phyloP scores from a whole-genome alignment of 495 filamentous ascomycete species.

The Penicillium malachiteum region DNA sequence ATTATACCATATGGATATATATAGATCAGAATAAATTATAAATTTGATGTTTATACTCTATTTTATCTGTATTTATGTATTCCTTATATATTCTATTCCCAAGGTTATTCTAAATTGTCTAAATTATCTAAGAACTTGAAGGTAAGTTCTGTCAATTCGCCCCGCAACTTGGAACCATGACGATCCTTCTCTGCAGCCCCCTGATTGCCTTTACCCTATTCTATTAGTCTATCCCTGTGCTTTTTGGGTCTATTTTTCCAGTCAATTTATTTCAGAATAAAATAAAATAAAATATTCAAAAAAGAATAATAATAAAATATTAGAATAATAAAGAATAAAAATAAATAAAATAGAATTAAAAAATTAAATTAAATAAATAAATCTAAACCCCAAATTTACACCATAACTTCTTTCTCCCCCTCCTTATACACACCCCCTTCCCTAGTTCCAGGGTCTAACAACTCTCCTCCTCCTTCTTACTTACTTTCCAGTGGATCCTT shows the following conservation, averaged over 20 bases:
- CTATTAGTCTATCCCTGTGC: background rate
- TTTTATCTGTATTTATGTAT: constrained; percentile 1
- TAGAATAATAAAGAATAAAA: background rate
- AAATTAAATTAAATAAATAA: background rate
- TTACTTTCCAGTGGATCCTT: constrained; percentile 2
- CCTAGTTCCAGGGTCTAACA: background rate
- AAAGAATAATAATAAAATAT: constrained; percentile 2
- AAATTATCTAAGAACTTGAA: no score
- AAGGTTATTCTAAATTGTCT: no score
- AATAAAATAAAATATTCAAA: constrained; percentile 1
- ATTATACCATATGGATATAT: no score
- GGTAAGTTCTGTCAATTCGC: background rate
- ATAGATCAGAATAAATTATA: constrained; percentile 14
- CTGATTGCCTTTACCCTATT: constrained; percentile 2
- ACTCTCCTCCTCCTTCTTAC: background rate
- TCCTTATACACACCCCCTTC: background rate
- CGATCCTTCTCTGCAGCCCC: constrained; percentile 9
- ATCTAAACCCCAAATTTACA: no score
- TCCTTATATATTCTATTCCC: background rate
- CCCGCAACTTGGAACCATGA: constrained; percentile 6
- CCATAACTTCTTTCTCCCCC: background rate
- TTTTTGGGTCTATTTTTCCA: background rate
- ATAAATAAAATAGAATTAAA: background rate
- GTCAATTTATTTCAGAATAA: no score
- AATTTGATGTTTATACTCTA: background rate